Percentiles rank a stretch among this genome's conserved stretches.
Conservation (phyloP, 108 stramenopile species). For the Craspedostauros australis region DNA sequence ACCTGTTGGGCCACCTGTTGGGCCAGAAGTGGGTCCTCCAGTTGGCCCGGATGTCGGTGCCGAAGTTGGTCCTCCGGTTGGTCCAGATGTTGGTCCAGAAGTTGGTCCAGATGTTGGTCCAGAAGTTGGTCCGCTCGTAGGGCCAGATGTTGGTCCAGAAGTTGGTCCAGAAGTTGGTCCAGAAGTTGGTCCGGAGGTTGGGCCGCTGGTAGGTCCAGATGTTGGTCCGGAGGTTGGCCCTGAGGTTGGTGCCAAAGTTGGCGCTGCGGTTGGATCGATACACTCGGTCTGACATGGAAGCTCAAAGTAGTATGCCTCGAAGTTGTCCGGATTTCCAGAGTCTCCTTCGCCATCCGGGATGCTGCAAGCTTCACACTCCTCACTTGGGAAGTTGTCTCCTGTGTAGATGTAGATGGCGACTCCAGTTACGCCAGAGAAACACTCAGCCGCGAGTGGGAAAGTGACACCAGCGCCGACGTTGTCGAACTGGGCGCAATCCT, state of each 20-base stretch:
- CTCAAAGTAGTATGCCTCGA: no score
- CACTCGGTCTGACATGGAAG: no score
- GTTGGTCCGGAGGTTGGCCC: slow-evolving; percentile 3
- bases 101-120: slow-evolving; percentile 6
- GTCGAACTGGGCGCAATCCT: no score
- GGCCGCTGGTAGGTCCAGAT: slow-evolving; percentile 1
- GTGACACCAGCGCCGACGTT: no score
- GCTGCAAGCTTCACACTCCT: no score
- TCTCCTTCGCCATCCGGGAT: no score
- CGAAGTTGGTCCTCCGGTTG: background rate
- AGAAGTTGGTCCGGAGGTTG: slow-evolving; percentile 1
- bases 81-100: background rate
- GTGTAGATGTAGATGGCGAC: no score
- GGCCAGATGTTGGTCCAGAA: background rate
- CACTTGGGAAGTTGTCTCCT: no score
- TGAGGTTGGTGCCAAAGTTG: background rate
- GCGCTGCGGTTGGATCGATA: slow-evolving; percentile 1
- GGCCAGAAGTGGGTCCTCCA: background rate
- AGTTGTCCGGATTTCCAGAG: no score
- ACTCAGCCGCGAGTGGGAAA: no score
- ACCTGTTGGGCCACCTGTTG: slow-evolving; percentile 1
- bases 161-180: slow-evolving; percentile 1
- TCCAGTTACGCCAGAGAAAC: no score
- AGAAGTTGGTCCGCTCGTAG: background rate
- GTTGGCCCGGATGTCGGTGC: slow-evolving; percentile 2